Evolutionary conservation across 768 basidiomycete genomes (phyloP), one percentile per base, ranked within the genome.

Genomic region (Suillus clintonianus): DNA sequence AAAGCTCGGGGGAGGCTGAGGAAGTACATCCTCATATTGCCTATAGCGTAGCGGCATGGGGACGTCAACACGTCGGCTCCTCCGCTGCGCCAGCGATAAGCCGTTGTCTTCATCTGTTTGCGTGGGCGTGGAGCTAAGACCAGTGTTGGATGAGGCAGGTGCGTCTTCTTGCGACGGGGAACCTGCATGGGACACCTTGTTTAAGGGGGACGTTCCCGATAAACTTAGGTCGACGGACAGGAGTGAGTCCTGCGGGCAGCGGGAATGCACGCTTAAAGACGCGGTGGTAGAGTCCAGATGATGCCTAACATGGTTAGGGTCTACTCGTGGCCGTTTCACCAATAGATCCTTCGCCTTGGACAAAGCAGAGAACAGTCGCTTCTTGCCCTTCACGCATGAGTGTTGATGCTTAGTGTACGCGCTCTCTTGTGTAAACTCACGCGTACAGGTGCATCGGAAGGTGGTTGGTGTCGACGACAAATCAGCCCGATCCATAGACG

Each of bases 31-130:
- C 3, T 45, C 43, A n/a, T 45, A 45, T 19, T 45, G 43, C 9
- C 62, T 51, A 19, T 48, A 63, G 30, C 30, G 47, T n/a, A 32
- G 11, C 17, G 58, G 62, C 50, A 63, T 37, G 8, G 13, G 37
- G 24, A 51, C 53, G n/a, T 56, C 56, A n/a, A 55, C 15, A 24
- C 61, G 14, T 11, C 42, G 41, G 5, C 53, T 24, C 43, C 54
- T 39, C 39, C 61, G 43, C 43, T 62, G 37, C 8, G 61, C 61
- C 24, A 62, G 34, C 13, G 61, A 55, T 45, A 45, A 8, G 1
- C 43, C 43, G n/a, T 45, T 5, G 17, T 42, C 41, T 42, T 42
- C 43, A 19, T 45, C n/a, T n/a, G 8, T 45, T n/a, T 45, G 7
- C 43, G n/a, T 22, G 22, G 9, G 9, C 43, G 9, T 10, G 9